Evolutionary conservation across 176 grass and related monocot species (phyloP), one percentile per base, ranked within the genome.

Genomic region (Cenchrus purpureus): DNA sequence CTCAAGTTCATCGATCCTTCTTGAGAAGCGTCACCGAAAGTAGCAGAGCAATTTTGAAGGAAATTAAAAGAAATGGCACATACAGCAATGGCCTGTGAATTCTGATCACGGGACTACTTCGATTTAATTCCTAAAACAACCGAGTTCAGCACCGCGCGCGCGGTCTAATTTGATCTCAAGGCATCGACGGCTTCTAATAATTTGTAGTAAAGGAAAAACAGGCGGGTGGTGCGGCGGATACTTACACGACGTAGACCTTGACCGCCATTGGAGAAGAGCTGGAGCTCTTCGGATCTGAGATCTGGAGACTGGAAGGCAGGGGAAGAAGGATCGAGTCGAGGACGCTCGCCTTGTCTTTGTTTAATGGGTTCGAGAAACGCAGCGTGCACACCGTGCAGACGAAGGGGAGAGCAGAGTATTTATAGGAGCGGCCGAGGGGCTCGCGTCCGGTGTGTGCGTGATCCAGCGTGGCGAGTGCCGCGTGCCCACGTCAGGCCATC

Each of bases 241-340:
- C 89, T 87, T 90, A 90, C 84, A 90, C 89, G 68, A 90, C 84
- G 80, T 90, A 90, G 84, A 90, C 53, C 84, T 90, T 90, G 84
- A 83, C 89, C 84, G 84, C 89, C 89, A 90, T 90, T 74, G 74
- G 79, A 74, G 74, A 51, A 7, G 17, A 3, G 10, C 2, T 10
- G 68, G 84, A 83, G 80, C n/a, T 83, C 61, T 51, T 65, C 89
- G 79, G 89, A 87, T 87, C 84, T 83, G 84, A 83, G 80, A 90
- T 90, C 84, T 90, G 60, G 82, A 52, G 29, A 40, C 37, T 40
- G 45, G 3, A 3, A 68, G 42, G 29, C 37, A 40, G 37, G 37
- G 37, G 37, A 40, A 40, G 51, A 68, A 28, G 70, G 63, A 19
- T 62, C 20, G 52, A 10, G 44, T 7, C 49, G 49, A 11, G 65